These are phyloP conservation scores for Suillus subalutaceus DNA, from an alignment of 768 basidiomycete species.

Conservation along the genomic window DNA sequence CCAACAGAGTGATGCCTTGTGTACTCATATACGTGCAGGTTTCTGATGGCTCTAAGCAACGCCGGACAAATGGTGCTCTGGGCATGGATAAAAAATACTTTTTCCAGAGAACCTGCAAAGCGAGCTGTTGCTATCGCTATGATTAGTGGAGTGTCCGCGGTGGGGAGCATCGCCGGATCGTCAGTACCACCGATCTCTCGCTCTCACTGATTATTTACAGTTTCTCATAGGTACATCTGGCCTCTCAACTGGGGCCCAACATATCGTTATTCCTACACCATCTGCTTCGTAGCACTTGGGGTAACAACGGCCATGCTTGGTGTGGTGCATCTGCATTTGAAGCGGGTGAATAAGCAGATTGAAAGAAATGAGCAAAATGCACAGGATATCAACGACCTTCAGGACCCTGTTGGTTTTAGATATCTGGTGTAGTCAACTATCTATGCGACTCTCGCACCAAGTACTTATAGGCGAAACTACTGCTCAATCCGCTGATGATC, in stretches of 20 bases:
- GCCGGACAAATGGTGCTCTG: slow-evolving; percentile 66
- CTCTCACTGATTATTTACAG: background rate
- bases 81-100: slow-evolving; percentile 47
- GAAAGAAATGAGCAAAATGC: slow-evolving; percentile 34
- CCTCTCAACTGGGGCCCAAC: slow-evolving; percentile 65
- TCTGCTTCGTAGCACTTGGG: slow-evolving; percentile 63
- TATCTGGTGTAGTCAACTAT: background rate
- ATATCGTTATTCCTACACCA: slow-evolving; percentile 66
- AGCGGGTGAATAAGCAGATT: slow-evolving; percentile 39
- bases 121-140: slow-evolving; percentile 79
- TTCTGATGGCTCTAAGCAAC: slow-evolving; percentile 72
- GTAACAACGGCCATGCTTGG: slow-evolving; percentile 50
- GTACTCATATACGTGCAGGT: slow-evolving; percentile 39
- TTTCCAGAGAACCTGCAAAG: slow-evolving; percentile 78
- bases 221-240: slow-evolving; percentile 54
- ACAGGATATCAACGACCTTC: background rate
- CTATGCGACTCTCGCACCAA: background rate
- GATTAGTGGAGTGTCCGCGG: slow-evolving; percentile 76
- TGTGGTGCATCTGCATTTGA: slow-evolving; percentile 45
- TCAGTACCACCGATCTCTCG: slow-evolving; percentile 41
- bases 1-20: background rate
- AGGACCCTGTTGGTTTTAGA: background rate
- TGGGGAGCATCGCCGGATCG: slow-evolving; percentile 81
- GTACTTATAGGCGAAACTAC: background rate
- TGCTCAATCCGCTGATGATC: background rate